Evolutionary conservation across 2,329 filamentous ascomycete species (phyloP).

Genomic region (Talaromyces albobiverticillius): DNA sequence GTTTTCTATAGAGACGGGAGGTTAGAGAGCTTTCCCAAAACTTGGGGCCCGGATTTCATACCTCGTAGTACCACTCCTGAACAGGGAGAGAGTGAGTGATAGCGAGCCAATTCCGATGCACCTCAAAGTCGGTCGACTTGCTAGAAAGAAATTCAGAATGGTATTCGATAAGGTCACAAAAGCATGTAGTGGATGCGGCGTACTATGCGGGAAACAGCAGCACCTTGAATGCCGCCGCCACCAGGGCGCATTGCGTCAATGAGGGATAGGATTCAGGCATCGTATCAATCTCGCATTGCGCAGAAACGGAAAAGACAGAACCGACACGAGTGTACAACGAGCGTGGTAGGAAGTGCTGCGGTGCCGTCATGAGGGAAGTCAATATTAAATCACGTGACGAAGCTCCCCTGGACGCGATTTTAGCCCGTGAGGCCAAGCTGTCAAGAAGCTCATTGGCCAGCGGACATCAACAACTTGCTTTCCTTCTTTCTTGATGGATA

Average conservation of each 20-base stretch:
- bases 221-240: slow-evolving; percentile 84
- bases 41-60: slow-evolving; percentile 28
- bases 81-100: slow-evolving; percentile 86
- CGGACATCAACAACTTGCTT: slow-evolving; percentile 5
- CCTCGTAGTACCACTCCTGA: slow-evolving; percentile 91
- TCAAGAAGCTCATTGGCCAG: slow-evolving; percentile 17
- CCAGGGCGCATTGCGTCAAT: slow-evolving; percentile 81
- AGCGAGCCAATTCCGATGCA: slow-evolving; percentile 97
- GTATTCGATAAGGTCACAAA: background rate
- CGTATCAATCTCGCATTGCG: slow-evolving; percentile 25
- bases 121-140: slow-evolving; percentile 98
- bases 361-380: no score
- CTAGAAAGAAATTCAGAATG: slow-evolving; percentile 45
- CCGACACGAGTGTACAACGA: background rate
- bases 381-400: slow-evolving; percentile 6
- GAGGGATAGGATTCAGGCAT: slow-evolving; percentile 85
- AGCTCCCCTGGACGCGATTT: background rate
- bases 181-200: slow-evolving; percentile 40
- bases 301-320: background rate
- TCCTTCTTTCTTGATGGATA: slow-evolving; percentile 8
- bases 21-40: background rate
- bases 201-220: slow-evolving; percentile 94
- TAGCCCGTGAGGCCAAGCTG: slow-evolving; percentile 20
- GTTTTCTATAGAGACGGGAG: slow-evolving; percentile 59
- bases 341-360: no score